Base-by-base conservation (phyloP, 176 grass and related monocot species). In the Aechmea fasciata region DNA sequence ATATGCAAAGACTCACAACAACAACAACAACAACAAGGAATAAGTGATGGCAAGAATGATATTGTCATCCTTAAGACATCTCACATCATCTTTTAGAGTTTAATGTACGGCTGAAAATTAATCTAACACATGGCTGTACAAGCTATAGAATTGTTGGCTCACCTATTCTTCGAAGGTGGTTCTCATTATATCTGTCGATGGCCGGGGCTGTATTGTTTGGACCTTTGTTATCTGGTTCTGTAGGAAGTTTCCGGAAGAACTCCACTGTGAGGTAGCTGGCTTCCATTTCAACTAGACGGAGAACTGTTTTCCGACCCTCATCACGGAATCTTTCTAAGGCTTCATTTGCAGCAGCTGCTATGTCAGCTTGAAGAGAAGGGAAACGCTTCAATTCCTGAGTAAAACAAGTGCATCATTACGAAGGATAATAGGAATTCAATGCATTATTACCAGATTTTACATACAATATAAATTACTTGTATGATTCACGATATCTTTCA, bases 181-280 rank as follows among this genome's bases (percentile, higher is more conserved):
- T 84, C 71, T 99, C 95, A 66, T 87, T 83, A 68, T 99, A 99
- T 85, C 95, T 81, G 80, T 87, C 87, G 2, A 74, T 77, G 51
- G 82, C 86, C 72, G 85, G 84, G 78, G 69, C 70, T 73, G 81
- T 92, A 26, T 84, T 84, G 63, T 89, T 80, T 48, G 81, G 77
- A 52, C 33, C 33, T 41, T 71, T 78, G 77, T 89, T 92, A 64
- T 99, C 95, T 77, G 90, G 90, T 73, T 94, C 95, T 28, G 85
- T 92, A 68, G 90, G 90, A 80, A 99, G 95, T 81, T 99, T 99
- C 65, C 95, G 76, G 84, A 99, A 99, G 76, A 99, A 99, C 6
- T 99, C 95, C 2, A 99, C 95, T 24, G 95, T 99, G 63, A 99
- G 82, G 72, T 99, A 99, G 73, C 80, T 94, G 33, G 95, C 78